Base-by-base conservation (phyloP, 495 filamentous ascomycete species). In the Tuber umbilicatum region DNA sequence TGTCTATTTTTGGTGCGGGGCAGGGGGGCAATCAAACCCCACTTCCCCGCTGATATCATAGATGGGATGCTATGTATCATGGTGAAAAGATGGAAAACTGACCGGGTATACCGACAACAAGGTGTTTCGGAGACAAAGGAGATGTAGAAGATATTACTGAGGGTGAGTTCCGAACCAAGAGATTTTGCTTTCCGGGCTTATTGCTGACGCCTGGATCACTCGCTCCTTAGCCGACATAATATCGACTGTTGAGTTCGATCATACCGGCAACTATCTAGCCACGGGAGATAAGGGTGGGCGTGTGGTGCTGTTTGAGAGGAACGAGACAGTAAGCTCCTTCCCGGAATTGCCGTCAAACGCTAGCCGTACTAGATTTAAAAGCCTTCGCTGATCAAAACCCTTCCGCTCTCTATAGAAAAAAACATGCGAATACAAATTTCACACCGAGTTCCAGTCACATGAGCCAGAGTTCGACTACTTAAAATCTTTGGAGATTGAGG, bases 351-450 rank as follows among this genome's bases (percentile, higher is more conserved):
- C 47, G 31, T 73, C 41, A 7, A 47, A 10, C 38, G 12, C 39
- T 69, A 3, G n/a, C 16, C 35, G 42, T 70, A 17, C 60, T 12
- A 45, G 16, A 43, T 40, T 39, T 12, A 23, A 40, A 67, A 37
- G 12, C 37, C 35, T 60, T 35, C 12, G 69, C 75, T 75, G 70
- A 70, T 74, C 70, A 71, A 27, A 67, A 16, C 55, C 67, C 38
- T 14, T 70, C 60, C 31, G 37, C 39, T 1, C 42, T 17, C 19
- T 45, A 72, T 82, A 97, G 94, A 98, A 98, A 90, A 99, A 98
- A 91, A 97, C 95, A 21, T 99, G 95, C 88, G 95, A 99, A 85
- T 99, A 99, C 88, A 99, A 99, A 84, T 99, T 99, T 85, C 95
- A 99, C 84, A 99, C 95, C 81, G 95, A 99, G 83, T 99, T 99